Base-by-base conservation (phyloP, 2,329 filamentous ascomycete species). In the Botrytis aclada region DNA sequence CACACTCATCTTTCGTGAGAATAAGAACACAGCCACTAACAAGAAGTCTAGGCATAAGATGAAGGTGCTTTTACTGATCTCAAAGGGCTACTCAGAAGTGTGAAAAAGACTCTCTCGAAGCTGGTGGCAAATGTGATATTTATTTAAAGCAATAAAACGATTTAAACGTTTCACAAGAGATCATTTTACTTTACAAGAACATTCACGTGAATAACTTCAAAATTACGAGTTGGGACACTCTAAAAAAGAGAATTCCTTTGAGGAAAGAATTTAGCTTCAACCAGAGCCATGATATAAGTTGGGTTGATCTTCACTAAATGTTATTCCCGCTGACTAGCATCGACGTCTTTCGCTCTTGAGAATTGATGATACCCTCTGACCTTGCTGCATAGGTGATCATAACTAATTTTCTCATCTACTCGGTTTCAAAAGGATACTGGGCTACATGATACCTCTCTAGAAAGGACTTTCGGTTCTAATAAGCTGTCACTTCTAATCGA, bases 401-500 rank as follows among this genome's bases (percentile, higher is more conserved):
- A 10, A 47, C 43, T 47, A 47, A 9, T 47, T 8, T 25, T 47
- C 20, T 22, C 20, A 25, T 10, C 20, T 47, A 10, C 8, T 47
- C 43, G 20, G 20, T 47, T 10, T 6, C 3, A 47, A 22, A 47
- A 47, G 2, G 1, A 47, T 22, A 22, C 43, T 22, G 3, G 20
- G 20, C 43, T 47, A 47, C 43, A 47, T 22, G 20, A 22, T 22
- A 20, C 43, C 0, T 18, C 5, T 45, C 7, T 45, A 4, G 43
- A 20, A 3, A 45, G 0, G 0, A 47, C 0, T 47, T 22, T 22
- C 1, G 20, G 20, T 4, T 10, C 37, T 37, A 37, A 37, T 37
- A 37, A 37, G 37, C 4, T 7, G 4, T 37, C 37, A 37, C 37
- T 37, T 37, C 37, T 37, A 7, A 4, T 7, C 37, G 37, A 7